phyloP scores from a whole-genome alignment of 805 yeast species.

The Torulaspora franciscae region DNA sequence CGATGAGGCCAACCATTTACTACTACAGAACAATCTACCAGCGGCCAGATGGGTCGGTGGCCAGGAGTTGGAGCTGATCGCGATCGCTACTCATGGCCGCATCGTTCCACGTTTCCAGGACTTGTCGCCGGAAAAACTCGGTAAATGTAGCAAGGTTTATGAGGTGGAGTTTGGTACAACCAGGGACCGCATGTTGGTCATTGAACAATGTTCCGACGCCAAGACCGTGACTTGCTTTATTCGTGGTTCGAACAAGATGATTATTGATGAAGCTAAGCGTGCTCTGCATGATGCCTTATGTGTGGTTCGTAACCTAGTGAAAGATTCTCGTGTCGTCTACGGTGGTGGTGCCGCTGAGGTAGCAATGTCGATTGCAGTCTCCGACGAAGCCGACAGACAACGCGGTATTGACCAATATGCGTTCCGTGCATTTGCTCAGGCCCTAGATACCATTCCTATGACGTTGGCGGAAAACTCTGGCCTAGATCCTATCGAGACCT shows the following conservation, averaged over 20 bases:
- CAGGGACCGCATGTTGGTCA: slow-evolving; percentile 89
- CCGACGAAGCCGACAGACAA: slow-evolving; percentile 87
- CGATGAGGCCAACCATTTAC: slow-evolving; percentile 94
- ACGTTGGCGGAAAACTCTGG: slow-evolving; percentile 97
- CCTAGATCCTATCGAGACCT: slow-evolving; percentile 84
- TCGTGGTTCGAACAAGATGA: slow-evolving; percentile 96
- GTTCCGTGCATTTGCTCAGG: slow-evolving; percentile 88
- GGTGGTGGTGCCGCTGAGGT: slow-evolving; percentile 99
- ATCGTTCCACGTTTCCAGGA: slow-evolving; percentile 98
- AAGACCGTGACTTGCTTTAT: slow-evolving; percentile 89
- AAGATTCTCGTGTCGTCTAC: slow-evolving; percentile 91
- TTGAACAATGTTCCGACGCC: slow-evolving; percentile 82
- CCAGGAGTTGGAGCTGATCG: slow-evolving; percentile 88
- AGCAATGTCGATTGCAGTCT: slow-evolving; percentile 84
- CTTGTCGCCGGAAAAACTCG: slow-evolving; percentile 72
- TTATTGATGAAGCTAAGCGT: slow-evolving; percentile 93
- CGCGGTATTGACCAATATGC: slow-evolving; percentile 97
- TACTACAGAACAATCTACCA: slow-evolving; percentile 81
- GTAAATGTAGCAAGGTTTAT: slow-evolving; percentile 76
- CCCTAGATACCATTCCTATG: slow-evolving; percentile 89
- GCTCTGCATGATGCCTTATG: slow-evolving; percentile 95
- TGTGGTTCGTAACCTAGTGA: slow-evolving; percentile 91
- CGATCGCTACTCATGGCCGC: slow-evolving; percentile 95
- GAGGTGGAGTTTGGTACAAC: slow-evolving; percentile 96
- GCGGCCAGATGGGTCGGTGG: slow-evolving; percentile 99